phyloP scores from a whole-genome alignment of 352 stramenopile genomes.

The Phytopythium litorale region DNA sequence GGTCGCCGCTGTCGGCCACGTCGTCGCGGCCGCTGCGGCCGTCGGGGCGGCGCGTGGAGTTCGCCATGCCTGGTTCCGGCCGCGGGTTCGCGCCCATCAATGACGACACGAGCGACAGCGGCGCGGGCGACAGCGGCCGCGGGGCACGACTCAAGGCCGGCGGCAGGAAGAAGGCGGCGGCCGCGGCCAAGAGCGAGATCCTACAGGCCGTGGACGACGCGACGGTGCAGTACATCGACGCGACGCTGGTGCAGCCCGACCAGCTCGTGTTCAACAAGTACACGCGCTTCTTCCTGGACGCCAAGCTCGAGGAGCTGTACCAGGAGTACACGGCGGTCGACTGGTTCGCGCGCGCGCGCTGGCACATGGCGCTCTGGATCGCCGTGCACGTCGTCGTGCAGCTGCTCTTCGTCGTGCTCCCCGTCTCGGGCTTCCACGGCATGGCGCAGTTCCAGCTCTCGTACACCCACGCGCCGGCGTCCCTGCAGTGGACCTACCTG shows the following conservation, averaged over 20 bases:
- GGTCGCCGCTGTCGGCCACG: background rate
- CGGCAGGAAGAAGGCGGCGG: conserved; percentile 13
- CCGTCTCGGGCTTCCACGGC: conserved; percentile 47
- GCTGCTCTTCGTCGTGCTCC: conserved; percentile 58
- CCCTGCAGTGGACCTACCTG: conserved; percentile 73
- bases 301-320: conserved; percentile 69
- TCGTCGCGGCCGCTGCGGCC: conserved; percentile 4
- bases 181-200: conserved; percentile 23
- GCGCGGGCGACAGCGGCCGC: conserved; percentile 8
- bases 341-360: conserved; percentile 76
- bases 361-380: conserved; percentile 72
- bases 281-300: conserved; percentile 76
- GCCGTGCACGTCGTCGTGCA: conserved; percentile 64
- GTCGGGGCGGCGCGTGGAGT: conserved; percentile 19
- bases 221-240: conserved; percentile 73
- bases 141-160: conserved; percentile 5
- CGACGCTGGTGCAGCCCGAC: conserved; percentile 68
- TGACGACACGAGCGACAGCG: conserved; percentile 12
- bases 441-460: conserved; percentile 74
- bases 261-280: conserved; percentile 75
- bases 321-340: conserved; percentile 83
- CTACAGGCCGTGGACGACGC: conserved; percentile 41
- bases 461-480: conserved; percentile 32
- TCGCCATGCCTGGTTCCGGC: conserved; percentile 16
- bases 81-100: conserved; percentile 11